These are phyloP conservation scores for Emmonsiellopsis sp. DNA, from an alignment of 2,329 filamentous ascomycete genomes.

Conservation along the genomic window DNA sequence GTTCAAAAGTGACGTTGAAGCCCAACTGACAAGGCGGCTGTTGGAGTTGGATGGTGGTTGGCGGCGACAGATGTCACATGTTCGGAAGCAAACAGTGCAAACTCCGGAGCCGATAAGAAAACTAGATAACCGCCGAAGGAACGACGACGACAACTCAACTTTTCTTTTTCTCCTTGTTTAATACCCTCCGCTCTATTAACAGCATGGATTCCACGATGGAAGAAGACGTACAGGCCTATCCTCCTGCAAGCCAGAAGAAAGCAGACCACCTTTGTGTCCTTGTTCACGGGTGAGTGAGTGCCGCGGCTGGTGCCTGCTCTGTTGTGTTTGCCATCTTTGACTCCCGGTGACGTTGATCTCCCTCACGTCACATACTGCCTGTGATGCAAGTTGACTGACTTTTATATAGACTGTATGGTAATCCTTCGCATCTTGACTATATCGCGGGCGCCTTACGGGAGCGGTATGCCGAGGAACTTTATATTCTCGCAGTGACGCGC, in stretches of 20 bases:
- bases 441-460: constrained; percentile 44
- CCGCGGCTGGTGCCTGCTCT: neutral
- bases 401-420: constrained; percentile 48
- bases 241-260: neutral
- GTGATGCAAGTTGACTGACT: constrained; percentile 1
- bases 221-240: neutral
- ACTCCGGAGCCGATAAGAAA: neutral
- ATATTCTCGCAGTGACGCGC: constrained; percentile 47
- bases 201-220: neutral
- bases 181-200: neutral
- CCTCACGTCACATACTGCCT: neutral
- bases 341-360: neutral
- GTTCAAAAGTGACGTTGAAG: neutral
- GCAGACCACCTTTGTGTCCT: constrained; percentile 53
- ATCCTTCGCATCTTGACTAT: constrained; percentile 49
- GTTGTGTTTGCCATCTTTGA: neutral
- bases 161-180: neutral
- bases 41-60: neutral
- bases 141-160: neutral
- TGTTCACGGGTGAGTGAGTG: constrained; percentile 46
- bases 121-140: neutral
- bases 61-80: neutral
- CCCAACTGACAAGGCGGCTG: too few species aligned
- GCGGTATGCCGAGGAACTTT: constrained; percentile 40
- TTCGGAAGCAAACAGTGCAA: neutral